Evolutionary conservation across 208 protist species (phyloP), one percentile per base, ranked within the genome.

Genomic region (Trypanosoma boissoni): DNA sequence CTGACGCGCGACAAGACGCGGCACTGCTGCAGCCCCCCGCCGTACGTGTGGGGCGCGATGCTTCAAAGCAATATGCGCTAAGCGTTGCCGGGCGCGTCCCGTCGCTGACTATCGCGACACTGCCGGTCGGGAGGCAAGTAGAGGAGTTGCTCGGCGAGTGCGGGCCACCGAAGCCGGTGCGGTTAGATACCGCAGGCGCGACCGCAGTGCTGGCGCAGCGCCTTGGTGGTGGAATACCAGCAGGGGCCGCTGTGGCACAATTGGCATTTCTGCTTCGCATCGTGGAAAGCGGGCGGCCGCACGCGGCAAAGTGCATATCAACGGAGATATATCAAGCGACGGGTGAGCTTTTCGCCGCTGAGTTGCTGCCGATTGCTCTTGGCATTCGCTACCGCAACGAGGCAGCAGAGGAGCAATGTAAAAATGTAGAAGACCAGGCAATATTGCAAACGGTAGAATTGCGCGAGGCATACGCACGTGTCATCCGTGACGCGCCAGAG

Each of bases 1-100:
- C 69, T 53, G 86, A 93, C 52, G 67, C 80, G 58, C 80, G 86
- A 8, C 86, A 69, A 55, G 86, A 93, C 61, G 44, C 76, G 16
- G 78, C 75, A 34, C 58, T 87, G 12, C 41, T 86, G 26, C 85
- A 88, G 61, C 80, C 85, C 12, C 43, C 65, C 0, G 76, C 75
- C 23, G 61, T 92, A 44, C 88, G 86, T 57, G 74, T 78, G 9
- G 80, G 86, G 2, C 68, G 49, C 2, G 74, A 72, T 60, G 74
- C 83, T 41, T 28, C 58, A 24, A 60, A 72, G 14, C 18, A 46
- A 6, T 54, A 71, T 23, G 77, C 80, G 34, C 57, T 83, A 26
- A 56, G 39, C 48, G 87, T 86, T 45, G 60, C 78, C 18, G 78
- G 72, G 18, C 45, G 55, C 42, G 59, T 83, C 4, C 82, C 86